Evolutionary conservation across 2,329 filamentous ascomycete genomes (phyloP).

Genomic region (Lecanicillium sp.): DNA sequence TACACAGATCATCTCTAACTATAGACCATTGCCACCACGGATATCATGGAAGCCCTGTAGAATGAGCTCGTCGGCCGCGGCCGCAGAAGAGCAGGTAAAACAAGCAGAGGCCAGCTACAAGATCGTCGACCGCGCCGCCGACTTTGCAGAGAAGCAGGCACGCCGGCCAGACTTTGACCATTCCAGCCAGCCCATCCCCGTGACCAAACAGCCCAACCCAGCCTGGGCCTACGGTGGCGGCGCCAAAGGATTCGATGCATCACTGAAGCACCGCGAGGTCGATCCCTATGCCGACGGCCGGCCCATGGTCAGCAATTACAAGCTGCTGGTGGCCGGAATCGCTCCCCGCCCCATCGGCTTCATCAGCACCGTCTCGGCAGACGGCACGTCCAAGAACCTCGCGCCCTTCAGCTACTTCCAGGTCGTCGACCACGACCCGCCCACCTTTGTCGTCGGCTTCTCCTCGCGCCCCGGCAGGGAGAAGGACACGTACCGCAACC

Average conservation of each 20-base stretch:
- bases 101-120: constrained; percentile 16
- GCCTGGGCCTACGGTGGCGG: constrained; percentile 42
- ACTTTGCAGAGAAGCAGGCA: constrained; percentile 21
- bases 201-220: constrained; percentile 33
- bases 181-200: constrained; percentile 16
- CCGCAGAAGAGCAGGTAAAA: constrained; percentile 5
- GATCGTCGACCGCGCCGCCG: constrained; percentile 20
- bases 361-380: constrained; percentile 45
- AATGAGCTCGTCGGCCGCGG: background rate
- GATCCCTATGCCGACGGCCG: constrained; percentile 70
- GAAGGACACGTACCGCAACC: constrained; percentile 72
- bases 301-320: constrained; percentile 69
- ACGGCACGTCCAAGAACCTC: constrained; percentile 61
- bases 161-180: constrained; percentile 22
- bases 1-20: background rate
- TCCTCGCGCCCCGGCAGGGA: constrained; percentile 39
- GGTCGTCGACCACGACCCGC: constrained; percentile 74
- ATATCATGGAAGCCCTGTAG: background rate
- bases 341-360: constrained; percentile 71
- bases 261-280: constrained; percentile 60
- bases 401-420: constrained; percentile 80
- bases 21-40: background rate
- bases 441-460: constrained; percentile 61
- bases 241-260: constrained; percentile 19
- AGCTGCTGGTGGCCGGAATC: constrained; percentile 73